phyloP scores from a whole-genome alignment of 257 asterid genomes.

The Ehretia macrophylla region DNA sequence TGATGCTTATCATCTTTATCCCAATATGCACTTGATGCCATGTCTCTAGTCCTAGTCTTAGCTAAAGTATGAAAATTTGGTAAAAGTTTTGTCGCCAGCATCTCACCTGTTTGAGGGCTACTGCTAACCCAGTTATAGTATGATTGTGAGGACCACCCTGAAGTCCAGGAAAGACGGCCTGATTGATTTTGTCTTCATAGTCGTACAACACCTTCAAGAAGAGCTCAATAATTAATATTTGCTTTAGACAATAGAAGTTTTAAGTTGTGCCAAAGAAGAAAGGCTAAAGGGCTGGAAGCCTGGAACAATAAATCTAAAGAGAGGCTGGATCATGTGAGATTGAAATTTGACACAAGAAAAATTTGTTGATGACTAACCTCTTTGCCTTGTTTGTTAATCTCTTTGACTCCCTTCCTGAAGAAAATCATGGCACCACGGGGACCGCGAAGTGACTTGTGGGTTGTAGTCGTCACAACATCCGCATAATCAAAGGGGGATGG shows the following conservation, averaged over 20 bases:
- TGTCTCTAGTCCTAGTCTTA: not conserved
- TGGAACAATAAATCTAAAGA: not conserved
- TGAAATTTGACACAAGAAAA: constrained; percentile 23
- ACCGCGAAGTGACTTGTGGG: constrained; percentile 95
- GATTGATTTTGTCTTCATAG: constrained; percentile 88
- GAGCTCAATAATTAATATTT: not conserved
- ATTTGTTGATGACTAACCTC: constrained; percentile 52
- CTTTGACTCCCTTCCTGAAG: constrained; percentile 80
- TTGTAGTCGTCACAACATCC: constrained; percentile 91
- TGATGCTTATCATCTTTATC: not conserved
- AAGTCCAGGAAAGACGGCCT: constrained; percentile 99
- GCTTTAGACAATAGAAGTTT: not conserved
- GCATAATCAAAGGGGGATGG: constrained; percentile 79
- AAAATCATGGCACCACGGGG: constrained; percentile 94
- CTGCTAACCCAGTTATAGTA: constrained; percentile 93
- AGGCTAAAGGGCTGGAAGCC: not conserved
- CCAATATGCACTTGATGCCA: not conserved
- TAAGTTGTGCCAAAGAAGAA: not conserved
- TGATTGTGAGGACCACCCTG: constrained; percentile 99
- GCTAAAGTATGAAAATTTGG: not conserved
- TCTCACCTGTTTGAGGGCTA: constrained; percentile 84
- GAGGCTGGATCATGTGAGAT: not conserved
- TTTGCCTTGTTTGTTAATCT: constrained; percentile 69
- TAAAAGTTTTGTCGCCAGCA: not conserved
- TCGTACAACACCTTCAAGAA: constrained; percentile 68